A percentile compares a stretch with the other conserved stretches of the same genome.
Conservation (phyloP, 805 yeast species). For the Lachancea lanzarotensis region DNA sequence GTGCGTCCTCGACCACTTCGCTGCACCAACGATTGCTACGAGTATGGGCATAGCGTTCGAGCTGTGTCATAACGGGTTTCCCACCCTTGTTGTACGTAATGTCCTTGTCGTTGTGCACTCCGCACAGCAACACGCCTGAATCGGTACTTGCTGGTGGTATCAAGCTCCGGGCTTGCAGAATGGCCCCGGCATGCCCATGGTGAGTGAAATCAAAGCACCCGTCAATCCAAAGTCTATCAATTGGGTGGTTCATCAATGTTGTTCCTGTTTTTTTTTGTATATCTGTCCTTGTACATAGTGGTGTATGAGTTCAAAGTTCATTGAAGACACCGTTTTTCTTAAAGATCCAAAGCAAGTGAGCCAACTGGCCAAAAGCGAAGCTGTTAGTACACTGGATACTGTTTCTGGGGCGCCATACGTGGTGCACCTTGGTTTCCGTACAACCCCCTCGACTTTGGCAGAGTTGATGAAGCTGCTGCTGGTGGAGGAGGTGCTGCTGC, state of each 20-base stretch:
- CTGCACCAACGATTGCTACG: slow-evolving; percentile 89
- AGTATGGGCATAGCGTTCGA: slow-evolving; percentile 78
- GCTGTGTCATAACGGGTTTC: slow-evolving; percentile 82
- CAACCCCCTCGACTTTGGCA: too few species aligned
- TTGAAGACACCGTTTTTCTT: neutral
- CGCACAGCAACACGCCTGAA: slow-evolving; percentile 32
- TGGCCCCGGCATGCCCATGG: slow-evolving; percentile 97
- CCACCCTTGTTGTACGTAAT: slow-evolving; percentile 85
- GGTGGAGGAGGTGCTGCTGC: too few species aligned
- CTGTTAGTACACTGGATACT: neutral
- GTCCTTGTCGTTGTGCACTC: slow-evolving; percentile 89
- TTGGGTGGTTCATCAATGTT: neutral
- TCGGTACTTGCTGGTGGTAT: slow-evolving; percentile 60
- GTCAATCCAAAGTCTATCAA: slow-evolving; percentile 76
- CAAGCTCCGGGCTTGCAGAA: slow-evolving; percentile 82
- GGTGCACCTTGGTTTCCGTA: neutral
- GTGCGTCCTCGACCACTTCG: slow-evolving; percentile 65
- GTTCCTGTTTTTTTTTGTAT: neutral
- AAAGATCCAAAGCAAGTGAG: neutral
- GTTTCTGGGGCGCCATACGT: neutral
- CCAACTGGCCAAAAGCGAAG: too few species aligned
- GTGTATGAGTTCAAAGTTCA: neutral
- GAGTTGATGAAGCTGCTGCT: too few species aligned
- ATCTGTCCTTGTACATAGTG: neutral
- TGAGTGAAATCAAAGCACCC: slow-evolving; percentile 98